Evolutionary conservation across 352 stramenopile genomes (phyloP), one percentile per base, ranked within the genome.

Genomic region (Pythium aphanidermatum): DNA sequence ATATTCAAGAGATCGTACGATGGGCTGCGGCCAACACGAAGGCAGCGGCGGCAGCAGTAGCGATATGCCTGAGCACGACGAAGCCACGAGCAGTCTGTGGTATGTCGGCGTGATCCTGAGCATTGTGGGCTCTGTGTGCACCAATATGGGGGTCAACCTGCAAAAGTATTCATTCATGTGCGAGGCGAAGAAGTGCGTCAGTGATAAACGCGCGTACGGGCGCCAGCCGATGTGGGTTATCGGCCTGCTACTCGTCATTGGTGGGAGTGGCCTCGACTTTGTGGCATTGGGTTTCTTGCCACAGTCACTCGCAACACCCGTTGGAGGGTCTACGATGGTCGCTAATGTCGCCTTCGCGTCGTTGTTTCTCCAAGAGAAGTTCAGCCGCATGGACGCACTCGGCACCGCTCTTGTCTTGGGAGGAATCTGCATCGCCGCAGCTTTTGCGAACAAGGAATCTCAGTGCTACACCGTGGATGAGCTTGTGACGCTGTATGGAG

Each of bases 131-230:
- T 91, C 78, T 12, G 46, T 92, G 23, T 61, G 60, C 55, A 88
- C 75, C 57, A 92, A 95, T 61, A 76, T 95, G 48, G 83, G 83
- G 37, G 76, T 92, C 13, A 95, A 95, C 47, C 55, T 91, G 46
- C 81, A 95, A 65, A 95, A 95, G 51, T 92, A 87, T 52, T 91
- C 76, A 36, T 92, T 95, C 66, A 90, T 95, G 69, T 66, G 67
- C 30, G 83, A 93, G 51, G 65, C 73, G 37, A 87, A 83, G 49
- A 74, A 62, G 33, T 64, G 46, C 26, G 42, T 75, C 28, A 74
- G 51, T 19, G 34, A 54, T 44, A 90, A 92, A 31, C 81, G 83
- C n/a, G 32, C 55, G n/a, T 95, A 92, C 69, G 58, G 75, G 17
- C 58, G 51, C 1, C 81, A 95, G 52, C 83, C 80, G 2, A 25